Evolutionary conservation across 1,139 yeast genomes (phyloP), one percentile per base, ranked within the genome.

Genomic region (Groenewaldozyma auringiensis): DNA sequence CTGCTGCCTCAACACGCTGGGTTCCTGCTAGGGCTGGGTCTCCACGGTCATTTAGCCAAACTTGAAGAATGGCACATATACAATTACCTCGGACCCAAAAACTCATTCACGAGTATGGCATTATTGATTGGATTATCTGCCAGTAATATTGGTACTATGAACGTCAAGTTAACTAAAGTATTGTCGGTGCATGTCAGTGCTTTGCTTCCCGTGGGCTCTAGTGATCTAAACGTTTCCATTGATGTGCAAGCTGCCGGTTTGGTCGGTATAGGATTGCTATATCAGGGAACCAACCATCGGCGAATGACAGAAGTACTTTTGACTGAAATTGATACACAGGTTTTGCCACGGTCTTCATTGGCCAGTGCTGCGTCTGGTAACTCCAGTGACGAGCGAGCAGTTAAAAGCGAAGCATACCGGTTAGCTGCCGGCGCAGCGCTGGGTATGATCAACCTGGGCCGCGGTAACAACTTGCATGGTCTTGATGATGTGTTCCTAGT

Each of bases 21-120:
- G 0, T 88, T 94, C 56, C 66, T 94, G n/a, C 68, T 88, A 22
- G 98, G 97, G 0, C 67, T 92, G 21, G 99, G 99, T 0, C 69
- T 94, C 38, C 87, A 87, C 66, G 97, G 97, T 0, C 96, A 89
- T 61, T 66, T 94, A 53, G 81, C 78, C 51, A 74, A 74, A 40
- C 67, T 94, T 29, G 97, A 94, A 58, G 96, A 92, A 61, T 94
- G 98, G 97, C 96, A 89, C 60, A 84, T 94, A 27, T 94, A 88
- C 63, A 89, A 92, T 58, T 89, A 88, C 54, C 67, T 94, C 44
- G 95, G 96, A 0, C 95, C 96, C 0, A 89, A 94, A 56, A 92
- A 86, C 59, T 78, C 83, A 1, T 75, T 78, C 43, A 86, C 95
- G 0, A 85, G 95, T 62, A 81, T 88, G 35, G 97, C 96, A 0